Evolutionary conservation across 371 early-diverging fungal species (phyloP), one percentile per base, ranked within the genome.

Genomic region (Cladochytrium tenue): DNA sequence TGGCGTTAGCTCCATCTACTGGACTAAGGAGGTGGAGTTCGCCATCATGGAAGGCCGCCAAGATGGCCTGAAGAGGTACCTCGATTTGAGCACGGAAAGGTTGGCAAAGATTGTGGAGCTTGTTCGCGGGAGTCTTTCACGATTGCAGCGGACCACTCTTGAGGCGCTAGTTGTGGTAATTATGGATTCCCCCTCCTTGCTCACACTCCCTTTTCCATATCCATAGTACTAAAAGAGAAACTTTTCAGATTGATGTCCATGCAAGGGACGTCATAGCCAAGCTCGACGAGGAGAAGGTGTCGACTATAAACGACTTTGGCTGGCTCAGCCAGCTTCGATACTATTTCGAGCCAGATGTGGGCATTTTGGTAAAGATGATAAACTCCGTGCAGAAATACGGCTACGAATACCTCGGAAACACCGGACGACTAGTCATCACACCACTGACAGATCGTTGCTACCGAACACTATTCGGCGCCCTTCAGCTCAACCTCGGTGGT

Each of bases 251-350:
- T 64, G 84, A 83, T 61, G 84, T 83, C 32, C 84, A 83, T 59
- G 84, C 84, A 25, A 58, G 81, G 13, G 84, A 83, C 71, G 81
- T 81, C 4, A 75, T 81, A 26, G 53, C 35, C 5, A 65, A 71
- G 56, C 67, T 83, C 32, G 81, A 72, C 27, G 79, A 78, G 23
- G 72, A 67, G 30, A 69, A 75, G 5, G 67, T 78, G 23, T 56
- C 56, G 10, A 63, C 62, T 32, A 72, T 69, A 3, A 58, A 51
- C 7, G 83, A 82, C 58, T 82, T 82, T 60, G 70, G 62, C 17
- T 82, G 83, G 83, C 68, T 81, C 1, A 76, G 76, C 51, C 84
- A 83, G 57, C 75, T 83, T 20, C 70, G 84, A 33, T 83, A 83
- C 66, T 83, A 83, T 65, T 75, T 73, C 26, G 76, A 80, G 56